These are phyloP conservation scores for Dactylonectria estremocensis DNA, from an alignment of 2,329 filamentous ascomycete genomes.

Conservation along the genomic window DNA sequence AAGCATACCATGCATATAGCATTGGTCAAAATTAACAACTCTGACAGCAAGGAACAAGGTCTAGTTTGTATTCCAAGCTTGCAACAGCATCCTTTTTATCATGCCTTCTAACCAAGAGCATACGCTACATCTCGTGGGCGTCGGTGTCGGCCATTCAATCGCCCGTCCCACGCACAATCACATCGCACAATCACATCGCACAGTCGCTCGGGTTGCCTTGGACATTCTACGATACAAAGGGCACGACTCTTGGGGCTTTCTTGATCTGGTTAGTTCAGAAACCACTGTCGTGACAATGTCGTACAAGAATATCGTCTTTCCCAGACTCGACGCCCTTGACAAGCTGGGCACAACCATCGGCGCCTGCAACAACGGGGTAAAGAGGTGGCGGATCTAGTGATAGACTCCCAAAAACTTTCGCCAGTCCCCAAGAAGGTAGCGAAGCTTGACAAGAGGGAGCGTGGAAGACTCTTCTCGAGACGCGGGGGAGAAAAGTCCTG, in stretches of 20 bases:
- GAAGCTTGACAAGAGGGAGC: conserved; percentile 31
- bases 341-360: conserved; percentile 53
- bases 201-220: conserved; percentile 53
- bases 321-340: conserved; percentile 56
- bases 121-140: conserved; percentile 57
- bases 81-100: no score
- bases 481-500: no score
- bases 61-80: no score
- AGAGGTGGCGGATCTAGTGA: conserved; percentile 42
- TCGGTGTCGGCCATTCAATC: conserved; percentile 59
- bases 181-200: no score
- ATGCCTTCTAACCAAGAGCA: no score
- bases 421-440: conserved; percentile 42
- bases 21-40: no score
- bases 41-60: no score
- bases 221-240: conserved; percentile 48
- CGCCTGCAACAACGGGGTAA: conserved; percentile 54
- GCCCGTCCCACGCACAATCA: conserved; percentile 58
- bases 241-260: conserved; percentile 51
- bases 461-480: conserved; percentile 25
- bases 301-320: conserved; percentile 56
- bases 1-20: no score
- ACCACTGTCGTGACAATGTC: conserved; percentile 57
- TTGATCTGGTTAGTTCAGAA: conserved; percentile 48
- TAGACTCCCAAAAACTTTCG: conserved; percentile 43